These are phyloP conservation scores for Beauveria pseudobassiana DNA, from an alignment of 2,329 filamentous ascomycete genomes.

Conservation along the genomic window DNA sequence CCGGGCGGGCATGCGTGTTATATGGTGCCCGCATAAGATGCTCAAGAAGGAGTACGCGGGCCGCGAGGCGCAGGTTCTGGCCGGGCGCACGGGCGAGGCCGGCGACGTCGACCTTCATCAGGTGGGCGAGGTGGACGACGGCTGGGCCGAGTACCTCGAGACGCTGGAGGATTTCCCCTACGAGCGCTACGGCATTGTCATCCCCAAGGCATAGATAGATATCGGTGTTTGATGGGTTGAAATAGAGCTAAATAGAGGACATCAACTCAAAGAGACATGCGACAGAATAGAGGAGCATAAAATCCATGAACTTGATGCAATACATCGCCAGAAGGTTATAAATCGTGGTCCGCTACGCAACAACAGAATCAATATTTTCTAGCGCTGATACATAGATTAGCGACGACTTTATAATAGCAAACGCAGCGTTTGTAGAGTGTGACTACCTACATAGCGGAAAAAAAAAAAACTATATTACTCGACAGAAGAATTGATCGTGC, in stretches of 20 bases:
- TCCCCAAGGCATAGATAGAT: slow-evolving; percentile 19
- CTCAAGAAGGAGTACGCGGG: slow-evolving; percentile 69
- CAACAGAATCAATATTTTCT: no score
- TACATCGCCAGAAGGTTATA: no score
- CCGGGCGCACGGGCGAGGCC: slow-evolving; percentile 68
- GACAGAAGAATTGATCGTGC: no score
- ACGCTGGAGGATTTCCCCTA: slow-evolving; percentile 50
- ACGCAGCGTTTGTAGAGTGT: no score
- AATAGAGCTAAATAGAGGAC: neutral
- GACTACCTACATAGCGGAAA: no score
- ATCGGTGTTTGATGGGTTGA: no score
- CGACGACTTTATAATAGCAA: no score
- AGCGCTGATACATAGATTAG: no score
- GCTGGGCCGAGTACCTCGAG: slow-evolving; percentile 50
- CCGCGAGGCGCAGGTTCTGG: slow-evolving; percentile 72
- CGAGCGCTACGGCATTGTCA: slow-evolving; percentile 49
- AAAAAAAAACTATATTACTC: no score
- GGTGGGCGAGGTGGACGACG: slow-evolving; percentile 50
- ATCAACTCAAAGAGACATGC: neutral
- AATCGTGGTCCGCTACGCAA: no score
- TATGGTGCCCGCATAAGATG: slow-evolving; percentile 84
- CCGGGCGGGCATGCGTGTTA: slow-evolving; percentile 86
- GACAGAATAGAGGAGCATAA: neutral
- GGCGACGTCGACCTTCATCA: slow-evolving; percentile 46
- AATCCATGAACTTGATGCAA: no score